Percentiles rank a stretch among this genome's conserved stretches.
Evolutionary conservation across 139 green algal genomes (phyloP).

Genomic region (Diplosphaera chodatii): DNA sequence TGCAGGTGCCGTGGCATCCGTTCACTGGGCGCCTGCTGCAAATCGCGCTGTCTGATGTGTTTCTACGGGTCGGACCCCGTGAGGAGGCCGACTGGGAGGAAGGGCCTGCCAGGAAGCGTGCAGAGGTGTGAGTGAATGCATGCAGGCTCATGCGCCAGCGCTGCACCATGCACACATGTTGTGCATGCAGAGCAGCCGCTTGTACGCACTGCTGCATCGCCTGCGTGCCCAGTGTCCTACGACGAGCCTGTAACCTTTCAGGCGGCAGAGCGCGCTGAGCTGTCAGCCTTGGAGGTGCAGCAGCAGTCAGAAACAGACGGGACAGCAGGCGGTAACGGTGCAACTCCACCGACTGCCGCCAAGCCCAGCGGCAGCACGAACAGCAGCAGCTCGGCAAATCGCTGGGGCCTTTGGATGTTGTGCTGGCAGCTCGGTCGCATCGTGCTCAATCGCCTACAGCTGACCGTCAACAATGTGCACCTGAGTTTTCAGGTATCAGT

Average conservation of each 20-base stretch:
- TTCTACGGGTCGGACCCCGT: conserved; percentile 12
- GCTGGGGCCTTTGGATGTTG: conserved; percentile 30
- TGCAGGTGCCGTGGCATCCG: conserved; percentile 32
- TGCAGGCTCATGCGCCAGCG: no score
- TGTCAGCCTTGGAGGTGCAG: neutral
- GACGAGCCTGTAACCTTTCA: no score
- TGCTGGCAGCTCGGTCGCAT: conserved; percentile 46
- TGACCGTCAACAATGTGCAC: conserved; percentile 60
- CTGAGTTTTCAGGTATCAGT: conserved; percentile 59
- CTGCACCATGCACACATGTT: no score
- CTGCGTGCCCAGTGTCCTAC: no score
- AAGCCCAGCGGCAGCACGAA: conserved; percentile 11
- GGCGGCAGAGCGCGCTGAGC: neutral
- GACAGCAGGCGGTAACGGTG: conserved; percentile 65
- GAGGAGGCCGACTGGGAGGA: conserved; percentile 24
- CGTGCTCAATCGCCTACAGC: conserved; percentile 63
- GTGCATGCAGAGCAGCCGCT: no score
- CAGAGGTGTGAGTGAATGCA: neutral
- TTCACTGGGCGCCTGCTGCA: conserved; percentile 27
- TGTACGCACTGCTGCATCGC: no score
- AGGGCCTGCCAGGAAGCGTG: conserved; percentile 13
- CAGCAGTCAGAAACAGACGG: conserved; percentile 23
- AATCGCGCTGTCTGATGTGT: conserved; percentile 30
- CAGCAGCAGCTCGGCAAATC: neutral
- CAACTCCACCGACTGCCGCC: conserved; percentile 29